Base-by-base conservation (phyloP, 1,139 yeast genomes). In the Kluyveromyces sp. region DNA sequence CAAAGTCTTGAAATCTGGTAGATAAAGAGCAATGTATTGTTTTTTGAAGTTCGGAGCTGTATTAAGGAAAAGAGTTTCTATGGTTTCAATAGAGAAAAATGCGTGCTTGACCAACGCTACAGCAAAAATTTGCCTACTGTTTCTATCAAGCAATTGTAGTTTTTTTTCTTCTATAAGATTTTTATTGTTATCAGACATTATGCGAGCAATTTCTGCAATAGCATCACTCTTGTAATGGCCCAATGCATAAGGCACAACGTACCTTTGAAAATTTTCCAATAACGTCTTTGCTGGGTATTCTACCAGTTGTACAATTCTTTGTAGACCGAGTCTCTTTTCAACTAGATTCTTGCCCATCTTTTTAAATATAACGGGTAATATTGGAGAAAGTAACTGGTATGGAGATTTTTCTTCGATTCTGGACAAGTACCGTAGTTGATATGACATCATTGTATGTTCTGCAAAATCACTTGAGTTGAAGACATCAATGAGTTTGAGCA, bases 171-270 rank as follows among this genome's bases (percentile, higher is more conserved):
- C 50, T 1, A 60, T 43, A 10, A 49, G 41, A 34, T 48, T 48
- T 2, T 45, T 37, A 25, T 59, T 58, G 10, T 52, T 50, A 36
- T 55, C 60, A 45, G 63, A 58, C 57, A 60, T 62, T 3, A 70
- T 67, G 4, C 59, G 60, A 0, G 84, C 77, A 40, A 82, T 73
- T 50, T 78, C 82, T 39, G 79, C 75, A 44, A 90, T 69, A 43
- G 78, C 74, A 54, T 81, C 88, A 45, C 72, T 71, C 50, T 81
- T 75, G 56, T 81, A 79, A 46, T 79, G 78, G 42, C 80, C 81
- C 46, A 88, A 72, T 8, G 90, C 70, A 53, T 81, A 74, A 0
- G 98, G 97, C 0, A 90, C 75, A 0, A 92, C 85, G 56, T 80
- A 84, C 26, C 79, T 78, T 45, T 79, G 78, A 2, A 95, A 87